Conservation (phyloP, 2,329 filamentous ascomycete genomes). For the Ambrosiella xylebori region DNA sequence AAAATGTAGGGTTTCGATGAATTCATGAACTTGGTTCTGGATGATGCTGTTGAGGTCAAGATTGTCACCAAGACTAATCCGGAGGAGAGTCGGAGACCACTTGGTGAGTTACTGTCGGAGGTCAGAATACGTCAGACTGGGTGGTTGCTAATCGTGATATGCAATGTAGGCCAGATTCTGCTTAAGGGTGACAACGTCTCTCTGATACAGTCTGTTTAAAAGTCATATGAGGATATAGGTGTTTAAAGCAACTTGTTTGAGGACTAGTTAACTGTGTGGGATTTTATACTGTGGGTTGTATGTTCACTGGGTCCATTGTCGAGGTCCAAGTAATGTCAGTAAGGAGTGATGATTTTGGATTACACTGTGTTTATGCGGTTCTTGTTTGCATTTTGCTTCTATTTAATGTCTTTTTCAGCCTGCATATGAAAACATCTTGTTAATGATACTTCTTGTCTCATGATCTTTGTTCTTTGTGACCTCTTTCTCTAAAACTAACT, state of each 20-base stretch:
- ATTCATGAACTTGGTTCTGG: slow-evolving; percentile 97
- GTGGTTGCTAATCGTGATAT: slow-evolving; percentile 16
- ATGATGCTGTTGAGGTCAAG: slow-evolving; percentile 87
- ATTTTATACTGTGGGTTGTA: no score
- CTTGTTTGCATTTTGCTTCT: slow-evolving; percentile 10
- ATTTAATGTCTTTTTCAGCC: slow-evolving; percentile 9
- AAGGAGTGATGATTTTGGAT: slow-evolving; percentile 7
- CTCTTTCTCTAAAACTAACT: neutral
- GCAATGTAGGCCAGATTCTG: slow-evolving; percentile 55
- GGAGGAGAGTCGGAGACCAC: slow-evolving; percentile 56
- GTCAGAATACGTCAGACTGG: neutral
- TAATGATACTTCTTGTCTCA: neutral
- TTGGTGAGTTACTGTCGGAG: slow-evolving; percentile 40
- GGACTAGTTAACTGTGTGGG: neutral
- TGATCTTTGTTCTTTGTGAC: neutral
- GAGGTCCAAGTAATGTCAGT: neutral
- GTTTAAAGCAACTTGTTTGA: neutral
- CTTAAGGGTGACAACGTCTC: slow-evolving; percentile 82
- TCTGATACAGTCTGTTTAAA: slow-evolving; percentile 41
- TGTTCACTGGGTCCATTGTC: no score
- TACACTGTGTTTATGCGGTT: slow-evolving; percentile 4
- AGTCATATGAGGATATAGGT: neutral
- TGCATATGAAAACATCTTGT: neutral
- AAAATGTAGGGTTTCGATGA: slow-evolving; percentile 74
- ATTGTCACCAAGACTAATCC: slow-evolving; percentile 62